Evolutionary conservation across 164 flowering plant genomes (phyloP).

Genomic region (Dillenia suffruticosa): DNA sequence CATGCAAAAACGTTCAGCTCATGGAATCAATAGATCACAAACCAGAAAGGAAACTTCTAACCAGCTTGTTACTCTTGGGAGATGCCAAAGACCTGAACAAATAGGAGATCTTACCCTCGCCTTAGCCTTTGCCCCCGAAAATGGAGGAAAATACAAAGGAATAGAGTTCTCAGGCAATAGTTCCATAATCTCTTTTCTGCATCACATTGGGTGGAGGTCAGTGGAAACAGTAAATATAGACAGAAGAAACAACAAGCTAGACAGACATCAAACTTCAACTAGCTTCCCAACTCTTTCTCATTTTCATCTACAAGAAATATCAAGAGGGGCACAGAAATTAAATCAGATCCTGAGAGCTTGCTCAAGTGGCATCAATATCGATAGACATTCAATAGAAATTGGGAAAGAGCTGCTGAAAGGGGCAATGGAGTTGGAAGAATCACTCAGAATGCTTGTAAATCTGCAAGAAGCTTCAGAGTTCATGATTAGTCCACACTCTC

Average conservation of each 20-base stretch:
- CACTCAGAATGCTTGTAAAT: slow-evolving; percentile 64
- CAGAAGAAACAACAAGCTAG: slow-evolving; percentile 15
- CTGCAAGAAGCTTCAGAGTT: slow-evolving; percentile 71
- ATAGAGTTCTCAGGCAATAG: slow-evolving; percentile 30
- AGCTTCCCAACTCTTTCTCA: slow-evolving; percentile 37
- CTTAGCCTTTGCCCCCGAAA: slow-evolving; percentile 55
- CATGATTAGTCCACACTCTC: slow-evolving; percentile 23
- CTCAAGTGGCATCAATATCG: slow-evolving; percentile 44
- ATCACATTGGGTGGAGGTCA: slow-evolving; percentile 37
- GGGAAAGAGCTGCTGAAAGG: slow-evolving; percentile 77
- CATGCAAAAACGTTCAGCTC: slow-evolving; percentile 12
- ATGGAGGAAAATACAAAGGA: slow-evolving; percentile 40
- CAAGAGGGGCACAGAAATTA: slow-evolving; percentile 72
- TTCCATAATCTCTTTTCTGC: slow-evolving; percentile 36
- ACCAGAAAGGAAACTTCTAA: slow-evolving; percentile 26
- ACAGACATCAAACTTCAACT: slow-evolving; percentile 16
- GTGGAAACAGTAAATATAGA: slow-evolving; percentile 24
- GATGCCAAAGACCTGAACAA: slow-evolving; percentile 33
- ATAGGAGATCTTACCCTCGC: slow-evolving; percentile 59
- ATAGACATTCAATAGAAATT: slow-evolving; percentile 50
- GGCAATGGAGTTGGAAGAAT: slow-evolving; percentile 77
- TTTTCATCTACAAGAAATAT: slow-evolving; percentile 58
- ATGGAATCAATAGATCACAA: slow-evolving; percentile 19
- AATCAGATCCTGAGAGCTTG: slow-evolving; percentile 69
- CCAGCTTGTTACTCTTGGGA: slow-evolving; percentile 47